Evolutionary conservation across 176 grass and related monocot genomes (phyloP), one percentile per base, ranked within the genome.

Genomic region (Chrysopogon serrulatus): DNA sequence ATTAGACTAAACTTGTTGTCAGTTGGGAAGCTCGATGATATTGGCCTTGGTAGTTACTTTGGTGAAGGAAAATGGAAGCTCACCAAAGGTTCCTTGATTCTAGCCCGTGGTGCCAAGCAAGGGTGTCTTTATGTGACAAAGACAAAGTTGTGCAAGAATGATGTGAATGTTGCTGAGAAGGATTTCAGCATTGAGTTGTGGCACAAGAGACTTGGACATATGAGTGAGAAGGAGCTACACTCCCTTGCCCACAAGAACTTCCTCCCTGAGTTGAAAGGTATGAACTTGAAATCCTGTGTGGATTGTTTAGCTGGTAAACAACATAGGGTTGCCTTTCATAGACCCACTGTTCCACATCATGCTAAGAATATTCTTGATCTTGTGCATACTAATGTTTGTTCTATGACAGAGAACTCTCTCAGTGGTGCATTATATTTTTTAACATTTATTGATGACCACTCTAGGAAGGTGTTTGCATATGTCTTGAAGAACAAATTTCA

Each of bases 371-470:
- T 87, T 18, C 21, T 87, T n/a, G 43, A 87, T 53, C 37, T 87
- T 27, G 39, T 82, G 49, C 77, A 87, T 3, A 76, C 53, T 39
- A 42, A 82, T 67, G 21, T 87, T 31, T 87, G 56, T 36, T 82
- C 49, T 27, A 76, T 83, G 61, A 68, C 5, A 34, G 26, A 68
- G 6, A 83, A 15, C 8, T 36, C 41, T 3, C 56, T 67, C 27
- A 16, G 41, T 41, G 42, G 41, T 28, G 28, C 59, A 4, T 51
- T 35, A 35, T 35, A 35, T 35, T 35, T 35, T 35, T 2, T 35
- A 2, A 35, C 34, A 35, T 35, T 35, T 24, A 40, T 42, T 42
- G 36, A 69, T 69, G 36, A 69, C 11, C 35, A 69, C 6, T 69
- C 36, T 14, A 5, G 36, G 6, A 69, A 69, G 21, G 2, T 82